A percentile compares a stretch with the other conserved stretches of the same genome.
phyloP scores from a whole-genome alignment of 257 asterid species.

The Voacanga thouarsii region DNA sequence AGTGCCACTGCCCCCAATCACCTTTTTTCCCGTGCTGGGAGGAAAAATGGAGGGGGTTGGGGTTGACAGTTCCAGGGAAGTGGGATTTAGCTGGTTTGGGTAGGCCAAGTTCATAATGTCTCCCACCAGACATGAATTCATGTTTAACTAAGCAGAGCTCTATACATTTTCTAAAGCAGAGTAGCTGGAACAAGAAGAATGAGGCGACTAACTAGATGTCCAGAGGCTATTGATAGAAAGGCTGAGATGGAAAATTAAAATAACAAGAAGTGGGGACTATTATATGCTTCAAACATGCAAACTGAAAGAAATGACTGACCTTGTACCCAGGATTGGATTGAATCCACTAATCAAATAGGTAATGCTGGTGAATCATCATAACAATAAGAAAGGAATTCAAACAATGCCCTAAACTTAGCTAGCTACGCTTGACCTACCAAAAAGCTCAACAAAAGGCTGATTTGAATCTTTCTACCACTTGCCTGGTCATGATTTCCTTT shows the following conservation, averaged over 20 bases:
- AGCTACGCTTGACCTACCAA: no score
- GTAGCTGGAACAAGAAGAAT: neutral
- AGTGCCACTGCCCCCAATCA: neutral
- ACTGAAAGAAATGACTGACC: neutral
- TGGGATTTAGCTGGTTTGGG: neutral
- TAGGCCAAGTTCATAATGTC: neutral
- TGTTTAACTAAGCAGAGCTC: neutral
- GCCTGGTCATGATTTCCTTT: no score
- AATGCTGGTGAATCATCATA: no score
- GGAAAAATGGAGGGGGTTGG: neutral
- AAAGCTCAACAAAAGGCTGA: no score
- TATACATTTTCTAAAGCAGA: neutral
- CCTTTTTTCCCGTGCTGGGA: neutral
- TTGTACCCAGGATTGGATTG: neutral
- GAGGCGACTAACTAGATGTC: neutral
- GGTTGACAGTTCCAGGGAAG: neutral
- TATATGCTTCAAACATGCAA: neutral
- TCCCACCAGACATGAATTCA: neutral
- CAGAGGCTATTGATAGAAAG: neutral
- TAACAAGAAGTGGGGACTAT: neutral
- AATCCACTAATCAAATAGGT: neutral
- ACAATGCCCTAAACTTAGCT: no score
- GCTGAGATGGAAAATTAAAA: neutral
- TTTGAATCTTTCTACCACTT: no score
- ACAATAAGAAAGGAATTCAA: no score